Evolutionary conservation across 805 yeast genomes (phyloP).

Genomic region (Yarrowia sp.): DNA sequence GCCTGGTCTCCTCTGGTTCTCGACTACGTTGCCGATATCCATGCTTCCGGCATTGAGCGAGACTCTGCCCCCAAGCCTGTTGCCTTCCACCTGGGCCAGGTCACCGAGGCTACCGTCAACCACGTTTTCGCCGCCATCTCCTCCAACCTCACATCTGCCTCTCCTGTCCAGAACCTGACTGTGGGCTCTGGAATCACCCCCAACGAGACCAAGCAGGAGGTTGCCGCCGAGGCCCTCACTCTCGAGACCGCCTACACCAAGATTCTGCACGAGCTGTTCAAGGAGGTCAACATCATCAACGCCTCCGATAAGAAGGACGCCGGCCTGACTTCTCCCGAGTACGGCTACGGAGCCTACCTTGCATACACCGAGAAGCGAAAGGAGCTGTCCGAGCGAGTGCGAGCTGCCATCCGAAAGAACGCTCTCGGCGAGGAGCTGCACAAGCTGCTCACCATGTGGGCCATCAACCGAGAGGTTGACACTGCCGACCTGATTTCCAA

Average conservation of each 20-base stretch:
- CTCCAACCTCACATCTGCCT: slow-evolving; percentile 49
- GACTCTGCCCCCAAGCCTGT: slow-evolving; percentile 45
- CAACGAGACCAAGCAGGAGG: slow-evolving; percentile 6
- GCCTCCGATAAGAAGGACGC: slow-evolving; percentile 47
- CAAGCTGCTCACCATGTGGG: slow-evolving; percentile 64
- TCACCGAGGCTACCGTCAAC: slow-evolving; percentile 44
- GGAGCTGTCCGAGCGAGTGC: slow-evolving; percentile 47
- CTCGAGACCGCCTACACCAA: slow-evolving; percentile 76
- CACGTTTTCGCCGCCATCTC: slow-evolving; percentile 49
- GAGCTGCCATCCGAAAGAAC: slow-evolving; percentile 43
- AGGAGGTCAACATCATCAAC: slow-evolving; percentile 59
- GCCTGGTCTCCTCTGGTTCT: slow-evolving; percentile 70
- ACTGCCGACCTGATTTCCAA: slow-evolving; percentile 36
- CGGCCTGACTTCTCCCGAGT: slow-evolving; percentile 69
- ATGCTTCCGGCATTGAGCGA: slow-evolving; percentile 29
- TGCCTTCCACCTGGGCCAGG: slow-evolving; percentile 52
- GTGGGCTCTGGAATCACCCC: slow-evolving; percentile 47
- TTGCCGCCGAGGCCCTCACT: slow-evolving; percentile 48
- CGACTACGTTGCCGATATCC: slow-evolving; percentile 65
- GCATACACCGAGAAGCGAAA: slow-evolving; percentile 53
- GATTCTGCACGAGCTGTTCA: slow-evolving; percentile 67
- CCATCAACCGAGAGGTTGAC: slow-evolving; percentile 42
- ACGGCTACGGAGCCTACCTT: slow-evolving; percentile 76
- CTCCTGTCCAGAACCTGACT: slow-evolving; percentile 61
- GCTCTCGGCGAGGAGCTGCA: slow-evolving; percentile 47